Conservation (phyloP, 345 rosid genomes). For the Rhizophora apiculata region DNA sequence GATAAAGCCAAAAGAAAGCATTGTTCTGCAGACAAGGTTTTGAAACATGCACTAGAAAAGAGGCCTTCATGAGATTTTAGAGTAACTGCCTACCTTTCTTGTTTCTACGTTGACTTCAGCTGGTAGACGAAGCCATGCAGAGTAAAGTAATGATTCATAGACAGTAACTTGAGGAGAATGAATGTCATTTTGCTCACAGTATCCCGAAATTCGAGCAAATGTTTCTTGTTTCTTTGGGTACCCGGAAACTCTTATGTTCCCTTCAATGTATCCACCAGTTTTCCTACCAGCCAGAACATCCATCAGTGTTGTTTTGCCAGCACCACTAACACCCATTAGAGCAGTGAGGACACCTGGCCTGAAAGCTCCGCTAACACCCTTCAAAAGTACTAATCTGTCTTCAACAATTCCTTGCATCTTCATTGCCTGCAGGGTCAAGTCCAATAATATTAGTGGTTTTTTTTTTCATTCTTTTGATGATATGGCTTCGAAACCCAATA, state of each 20-base stretch:
- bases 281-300: slow-evolving; percentile 90
- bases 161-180: slow-evolving; percentile 81
- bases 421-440: slow-evolving; percentile 43
- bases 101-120: slow-evolving; percentile 39
- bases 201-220: slow-evolving; percentile 77
- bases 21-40: background rate
- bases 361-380: slow-evolving; percentile 76
- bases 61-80: background rate
- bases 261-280: slow-evolving; percentile 73
- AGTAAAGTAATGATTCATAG: slow-evolving; percentile 66
- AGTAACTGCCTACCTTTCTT: slow-evolving; percentile 42
- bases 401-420: slow-evolving; percentile 50
- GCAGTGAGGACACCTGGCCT: slow-evolving; percentile 87
- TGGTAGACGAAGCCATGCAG: slow-evolving; percentile 74
- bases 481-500: background rate
- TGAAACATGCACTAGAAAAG: background rate
- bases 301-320: slow-evolving; percentile 90
- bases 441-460: background rate
- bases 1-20: too few species aligned
- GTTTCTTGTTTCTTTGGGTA: slow-evolving; percentile 75
- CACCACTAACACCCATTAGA: slow-evolving; percentile 77
- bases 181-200: slow-evolving; percentile 77
- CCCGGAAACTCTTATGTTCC: slow-evolving; percentile 64
- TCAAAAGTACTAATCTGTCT: slow-evolving; percentile 59
- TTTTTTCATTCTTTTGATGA: background rate